A percentile compares a stretch with the other conserved stretches of the same genome.
Evolutionary conservation across 257 asterid genomes (phyloP).

Genomic region (Craterostigma plantagineum): DNA sequence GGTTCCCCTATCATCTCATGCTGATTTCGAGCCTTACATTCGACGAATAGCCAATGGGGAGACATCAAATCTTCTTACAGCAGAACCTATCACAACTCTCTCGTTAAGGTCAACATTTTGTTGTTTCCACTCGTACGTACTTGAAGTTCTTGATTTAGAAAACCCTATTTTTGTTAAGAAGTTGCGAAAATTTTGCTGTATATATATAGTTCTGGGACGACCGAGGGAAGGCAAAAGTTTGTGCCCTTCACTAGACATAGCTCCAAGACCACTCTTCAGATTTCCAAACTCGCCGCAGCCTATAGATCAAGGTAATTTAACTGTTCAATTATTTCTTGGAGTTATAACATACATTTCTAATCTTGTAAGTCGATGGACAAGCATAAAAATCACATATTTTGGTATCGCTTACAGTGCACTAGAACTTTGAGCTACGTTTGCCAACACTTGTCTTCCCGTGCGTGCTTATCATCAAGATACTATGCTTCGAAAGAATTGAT

Average conservation of each 20-base stretch:
- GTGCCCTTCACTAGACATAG: slow-evolving; percentile 56
- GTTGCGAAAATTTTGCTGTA: neutral
- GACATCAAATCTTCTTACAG: slow-evolving; percentile 32
- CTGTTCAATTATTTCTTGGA: neutral
- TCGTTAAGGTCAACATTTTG: slow-evolving; percentile 51
- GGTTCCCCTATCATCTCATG: slow-evolving; percentile 69
- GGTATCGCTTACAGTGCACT: too few species aligned
- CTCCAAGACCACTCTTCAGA: slow-evolving; percentile 51
- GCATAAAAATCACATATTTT: too few species aligned
- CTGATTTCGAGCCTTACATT: slow-evolving; percentile 56
- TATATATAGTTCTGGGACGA: slow-evolving; percentile 67
- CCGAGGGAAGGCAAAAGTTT: slow-evolving; percentile 61
- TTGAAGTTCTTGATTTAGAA: too few species aligned
- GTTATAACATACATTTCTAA: too few species aligned
- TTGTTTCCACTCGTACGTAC: neutral
- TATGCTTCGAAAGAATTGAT: too few species aligned
- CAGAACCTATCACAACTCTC: slow-evolving; percentile 36
- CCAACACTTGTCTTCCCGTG: neutral
- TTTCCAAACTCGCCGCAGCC: slow-evolving; percentile 61
- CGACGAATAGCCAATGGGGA: slow-evolving; percentile 62
- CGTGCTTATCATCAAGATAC: too few species aligned
- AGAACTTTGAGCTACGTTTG: neutral
- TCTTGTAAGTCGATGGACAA: too few species aligned
- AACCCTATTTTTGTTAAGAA: too few species aligned
- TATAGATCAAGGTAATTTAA: slow-evolving; percentile 56